Conservation (phyloP, 73 alveolate genomes). For the Paramecium pentaurelia region DNA sequence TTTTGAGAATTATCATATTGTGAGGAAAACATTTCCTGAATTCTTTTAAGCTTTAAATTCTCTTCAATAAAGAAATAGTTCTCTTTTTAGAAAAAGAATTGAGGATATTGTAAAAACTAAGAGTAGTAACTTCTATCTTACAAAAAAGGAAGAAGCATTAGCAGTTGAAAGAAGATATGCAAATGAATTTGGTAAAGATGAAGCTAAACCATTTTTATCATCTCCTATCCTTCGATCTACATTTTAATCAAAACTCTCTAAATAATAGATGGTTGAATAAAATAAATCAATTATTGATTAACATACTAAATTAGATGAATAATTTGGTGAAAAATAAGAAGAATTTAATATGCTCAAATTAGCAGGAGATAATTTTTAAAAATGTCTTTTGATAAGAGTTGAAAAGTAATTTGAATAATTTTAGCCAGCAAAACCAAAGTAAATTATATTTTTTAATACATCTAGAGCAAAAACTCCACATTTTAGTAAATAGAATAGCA, state of each 20-base stretch:
- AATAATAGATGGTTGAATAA: slow-evolving; percentile 6
- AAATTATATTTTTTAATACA: background rate
- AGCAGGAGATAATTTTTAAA: slow-evolving; percentile 46
- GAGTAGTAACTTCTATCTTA: background rate
- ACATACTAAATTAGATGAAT: background rate
- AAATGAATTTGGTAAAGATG: background rate
- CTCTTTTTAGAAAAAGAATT: background rate
- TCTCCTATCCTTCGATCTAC: slow-evolving; percentile 12
- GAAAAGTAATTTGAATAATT: slow-evolving; percentile 39
- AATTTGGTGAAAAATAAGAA: slow-evolving; percentile 2
- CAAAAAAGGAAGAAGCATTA: background rate
- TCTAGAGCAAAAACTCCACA: slow-evolving; percentile 38
- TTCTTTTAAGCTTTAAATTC: background rate
- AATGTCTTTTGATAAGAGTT: slow-evolving; percentile 26
- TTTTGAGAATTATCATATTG: slow-evolving; percentile 16
- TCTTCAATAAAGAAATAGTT: background rate
- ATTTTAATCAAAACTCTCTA: background rate
- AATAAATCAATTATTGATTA: background rate
- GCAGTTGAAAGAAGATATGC: slow-evolving; percentile 42
- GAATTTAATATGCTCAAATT: slow-evolving; percentile 28
- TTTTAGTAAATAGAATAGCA: slow-evolving; percentile 12
- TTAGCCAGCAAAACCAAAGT: slow-evolving; percentile 50
- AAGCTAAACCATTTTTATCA: background rate
- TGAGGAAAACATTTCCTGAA: slow-evolving; percentile 41
- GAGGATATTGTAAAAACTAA: background rate